Evolutionary conservation across 306 rosid genomes (phyloP), one percentile per base, ranked within the genome.

Genomic region (Pterocarpus macrocarpus): DNA sequence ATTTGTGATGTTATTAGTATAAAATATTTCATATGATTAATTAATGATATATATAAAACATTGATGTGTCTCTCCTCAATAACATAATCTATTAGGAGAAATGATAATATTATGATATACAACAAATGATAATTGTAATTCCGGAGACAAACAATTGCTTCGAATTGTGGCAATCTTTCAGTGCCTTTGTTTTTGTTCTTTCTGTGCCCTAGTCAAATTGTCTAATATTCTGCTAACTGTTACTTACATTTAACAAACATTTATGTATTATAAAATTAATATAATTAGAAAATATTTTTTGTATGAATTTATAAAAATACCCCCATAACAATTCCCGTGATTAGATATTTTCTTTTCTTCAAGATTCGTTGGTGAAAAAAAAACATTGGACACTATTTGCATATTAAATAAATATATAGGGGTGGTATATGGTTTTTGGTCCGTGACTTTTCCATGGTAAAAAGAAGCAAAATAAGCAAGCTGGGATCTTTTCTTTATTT

Each of bases 371-470:
- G 1, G 12, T 30, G 11, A 36, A 3, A 72, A 3, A 53, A 9
- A 14, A 8, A 50, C 33, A 73, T 56, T 56, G 66, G 57, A 28
- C 38, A 17, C 43, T 13, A 28, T 58, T 28, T 75, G 10, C 50
- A 44, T 44, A 44, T 44, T 45, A 64, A 63, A 64, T 36, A 22
- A 50, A 36, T 38, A 64, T 64, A 11, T 36, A 34, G 13, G 38
- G 8, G 47, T 35, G 22, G 13, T 14, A 4, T 52, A 38, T 52
- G 73, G 22, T 65, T 53, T 55, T 66, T 28, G 17, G 57, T 52
- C 53, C 57, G 74, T 65, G 81, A 77, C 81, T 77, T 65, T 77
- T 66, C 73, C 55, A 52, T 13, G 38, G 41, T 22, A 13, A 77
- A 77, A 64, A 64, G 64, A 64, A 17, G 73, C 71, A 28, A 53